phyloP scores from a whole-genome alignment of 345 rosid genomes.

The Linum usitatissimum region DNA sequence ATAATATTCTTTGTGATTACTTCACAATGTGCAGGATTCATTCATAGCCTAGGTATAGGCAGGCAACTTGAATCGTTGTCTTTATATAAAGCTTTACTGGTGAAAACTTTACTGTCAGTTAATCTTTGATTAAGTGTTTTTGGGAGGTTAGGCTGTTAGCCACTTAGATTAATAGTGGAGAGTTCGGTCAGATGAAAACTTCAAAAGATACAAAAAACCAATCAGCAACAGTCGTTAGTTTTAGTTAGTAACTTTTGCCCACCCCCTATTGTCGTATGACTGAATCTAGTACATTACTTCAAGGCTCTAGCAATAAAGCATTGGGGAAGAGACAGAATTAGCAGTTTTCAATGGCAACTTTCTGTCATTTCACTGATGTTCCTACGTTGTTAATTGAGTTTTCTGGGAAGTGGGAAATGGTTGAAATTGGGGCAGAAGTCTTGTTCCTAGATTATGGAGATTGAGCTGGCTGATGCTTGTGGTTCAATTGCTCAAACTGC shows the following conservation, averaged over 20 bases:
- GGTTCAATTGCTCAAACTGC: no score
- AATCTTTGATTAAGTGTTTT: conserved; percentile 22
- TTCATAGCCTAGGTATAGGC: conserved; percentile 39
- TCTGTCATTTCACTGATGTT: conserved; percentile 32
- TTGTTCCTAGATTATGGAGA: no score
- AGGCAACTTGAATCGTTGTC: conserved; percentile 17
- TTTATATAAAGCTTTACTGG: conserved; percentile 30
- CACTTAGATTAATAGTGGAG: conserved; percentile 27
- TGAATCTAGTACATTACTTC: conserved; percentile 9
- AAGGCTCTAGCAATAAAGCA: conserved; percentile 27
- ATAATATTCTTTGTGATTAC: conserved; percentile 16
- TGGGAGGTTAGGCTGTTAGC: conserved; percentile 47
- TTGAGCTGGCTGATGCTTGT: no score
- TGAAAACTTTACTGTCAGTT: no score
- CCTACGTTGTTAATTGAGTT: conserved; percentile 22
- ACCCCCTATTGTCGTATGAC: background rate
- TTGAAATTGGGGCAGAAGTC: no score
- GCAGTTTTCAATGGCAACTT: conserved; percentile 23
- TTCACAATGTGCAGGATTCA: conserved; percentile 20
- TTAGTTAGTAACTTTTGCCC: conserved; percentile 6
- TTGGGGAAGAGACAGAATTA: conserved; percentile 19
- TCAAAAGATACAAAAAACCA: conserved; percentile 8
- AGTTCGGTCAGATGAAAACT: conserved; percentile 6
- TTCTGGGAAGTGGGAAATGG: conserved; percentile 15
- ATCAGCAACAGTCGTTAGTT: conserved; percentile 19